Base-by-base conservation (phyloP, 1,139 yeast genomes). In the Scheffersomyces illinoinensis region DNA sequence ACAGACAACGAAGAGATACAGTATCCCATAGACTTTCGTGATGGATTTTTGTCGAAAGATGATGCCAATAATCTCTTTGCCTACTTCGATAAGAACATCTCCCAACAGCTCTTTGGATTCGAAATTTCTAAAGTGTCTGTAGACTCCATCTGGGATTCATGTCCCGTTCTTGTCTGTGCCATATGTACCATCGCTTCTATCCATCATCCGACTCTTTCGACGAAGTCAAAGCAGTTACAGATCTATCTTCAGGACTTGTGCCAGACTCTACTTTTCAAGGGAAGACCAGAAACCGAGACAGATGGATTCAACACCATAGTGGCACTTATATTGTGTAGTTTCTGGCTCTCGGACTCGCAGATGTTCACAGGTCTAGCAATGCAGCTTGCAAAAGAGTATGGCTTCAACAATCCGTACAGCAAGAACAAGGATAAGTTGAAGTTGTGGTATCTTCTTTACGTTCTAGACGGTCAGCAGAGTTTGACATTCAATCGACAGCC, bases 381-480 rank as follows among this genome's bases (percentile, higher is more conserved):
- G 23, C 90, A 88, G 66, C 70, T 88, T 48, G 91, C 91, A 0
- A 83, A 80, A 62, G 88, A 81, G 60, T 77, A 81, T 61, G 86
- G 86, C 4, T 69, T 85, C 39, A 80, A 85, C 58, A 72, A 74
- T 43, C 81, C 84, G 0, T 56, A 60, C 54, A 60, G 63, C 8
- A 59, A 64, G 49, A 62, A 64, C 74, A 77, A 77, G 61, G 86
- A 85, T 56, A 74, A 84, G 57, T 71, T 87, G 54, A 86, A 86
- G 64, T 71, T 88, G 50, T 88, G 92, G 92, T 88, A 87, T 67
- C 74, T 88, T 58, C 72, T 88, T n/a, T 88, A 85, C 68, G 84
- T 87, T 17, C 73, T 88, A 50, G 93, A 88, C 71, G 91, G 91
- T 0, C 91, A 87, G 64, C 91, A 88, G 66, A 84, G 90, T 64